phyloP scores from a whole-genome alignment of 2,329 filamentous ascomycete species.

The Verticillium longisporum region DNA sequence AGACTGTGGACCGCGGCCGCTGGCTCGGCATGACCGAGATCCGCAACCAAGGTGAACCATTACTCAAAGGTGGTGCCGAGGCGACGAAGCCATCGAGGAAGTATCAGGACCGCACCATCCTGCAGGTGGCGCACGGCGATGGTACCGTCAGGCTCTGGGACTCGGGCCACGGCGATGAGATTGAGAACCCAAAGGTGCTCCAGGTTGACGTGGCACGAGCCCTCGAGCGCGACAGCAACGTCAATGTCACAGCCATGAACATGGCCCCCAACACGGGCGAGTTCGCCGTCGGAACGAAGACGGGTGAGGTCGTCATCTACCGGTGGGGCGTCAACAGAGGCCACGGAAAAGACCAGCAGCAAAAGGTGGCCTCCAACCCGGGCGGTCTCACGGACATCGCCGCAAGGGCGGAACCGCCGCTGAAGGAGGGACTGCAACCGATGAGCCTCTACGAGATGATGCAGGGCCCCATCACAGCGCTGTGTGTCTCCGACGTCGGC shows the following conservation, averaged over 20 bases:
- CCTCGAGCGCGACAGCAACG: slow-evolving; percentile 67
- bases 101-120: slow-evolving; percentile 76
- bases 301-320: slow-evolving; percentile 82
- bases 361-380: slow-evolving; percentile 46
- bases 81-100: slow-evolving; percentile 63
- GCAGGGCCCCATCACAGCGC: slow-evolving; percentile 70
- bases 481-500: slow-evolving; percentile 85
- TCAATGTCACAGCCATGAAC: slow-evolving; percentile 73
- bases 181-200: slow-evolving; percentile 75
- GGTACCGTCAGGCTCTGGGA: slow-evolving; percentile 93
- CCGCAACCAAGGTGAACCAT: slow-evolving; percentile 67
- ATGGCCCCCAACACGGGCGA: slow-evolving; percentile 79
- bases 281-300: slow-evolving; percentile 71
- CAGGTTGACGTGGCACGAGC: slow-evolving; percentile 85
- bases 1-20: slow-evolving; percentile 66
- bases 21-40: slow-evolving; percentile 92
- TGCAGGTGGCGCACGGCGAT: slow-evolving; percentile 84
- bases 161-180: slow-evolving; percentile 81
- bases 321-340: slow-evolving; percentile 78
- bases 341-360: slow-evolving; percentile 53
- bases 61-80: slow-evolving; percentile 75
- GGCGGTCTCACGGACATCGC: slow-evolving; percentile 71
- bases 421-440: slow-evolving; percentile 79
- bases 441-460: slow-evolving; percentile 76
- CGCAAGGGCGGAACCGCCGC: slow-evolving; percentile 59